A percentile compares a stretch with the other conserved stretches of the same genome.
phyloP scores from a whole-genome alignment of 2,329 filamentous ascomycete genomes.

The Aureobasidium sp. region DNA sequence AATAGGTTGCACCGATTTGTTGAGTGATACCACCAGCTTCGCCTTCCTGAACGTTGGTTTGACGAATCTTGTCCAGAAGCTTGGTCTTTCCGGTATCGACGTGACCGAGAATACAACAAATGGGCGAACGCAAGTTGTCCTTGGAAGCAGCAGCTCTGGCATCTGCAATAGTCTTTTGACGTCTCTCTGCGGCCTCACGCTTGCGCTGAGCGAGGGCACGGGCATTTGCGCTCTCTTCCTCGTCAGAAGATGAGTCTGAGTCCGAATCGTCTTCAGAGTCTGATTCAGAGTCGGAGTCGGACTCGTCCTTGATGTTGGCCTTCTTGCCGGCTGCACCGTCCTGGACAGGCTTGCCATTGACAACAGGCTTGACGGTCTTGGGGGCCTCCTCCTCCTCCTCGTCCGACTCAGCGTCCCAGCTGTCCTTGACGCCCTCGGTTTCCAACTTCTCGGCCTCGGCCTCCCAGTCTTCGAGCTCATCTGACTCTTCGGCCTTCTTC shows the following conservation, averaged over 20 bases:
- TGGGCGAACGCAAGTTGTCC: conserved; percentile 92
- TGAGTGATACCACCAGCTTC: conserved; percentile 99
- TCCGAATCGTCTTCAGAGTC: conserved; percentile 35
- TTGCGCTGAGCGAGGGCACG: conserved; percentile 71
- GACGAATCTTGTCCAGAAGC: conserved; percentile 93
- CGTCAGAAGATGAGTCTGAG: conserved; percentile 60
- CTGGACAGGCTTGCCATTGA: conserved; percentile 31
- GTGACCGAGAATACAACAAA: conserved; percentile 99
- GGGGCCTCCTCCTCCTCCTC: conserved; percentile 61
- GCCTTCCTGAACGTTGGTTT: conserved; percentile 97
- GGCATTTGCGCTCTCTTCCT: conserved; percentile 66
- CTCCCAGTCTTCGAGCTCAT: conserved; percentile 78
- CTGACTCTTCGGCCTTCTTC: conserved; percentile 56
- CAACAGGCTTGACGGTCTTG: conserved; percentile 33
- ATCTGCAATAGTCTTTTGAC: conserved; percentile 84
- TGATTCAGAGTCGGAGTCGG: conserved; percentile 42
- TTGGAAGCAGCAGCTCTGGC: conserved; percentile 85
- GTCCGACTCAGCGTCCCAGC: conserved; percentile 83
- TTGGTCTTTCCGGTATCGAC: conserved; percentile 99
- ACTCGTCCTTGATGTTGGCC: conserved; percentile 22
- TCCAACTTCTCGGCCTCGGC: conserved; percentile 67
- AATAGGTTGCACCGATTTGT: conserved; percentile 99
- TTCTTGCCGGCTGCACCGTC: conserved; percentile 23
- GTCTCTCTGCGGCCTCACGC: conserved; percentile 78
- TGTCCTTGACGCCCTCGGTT: conserved; percentile 78